Evolutionary conservation across 176 grass and related monocot species (phyloP), one percentile per base, ranked within the genome.

Genomic region (Eleusine indica): DNA sequence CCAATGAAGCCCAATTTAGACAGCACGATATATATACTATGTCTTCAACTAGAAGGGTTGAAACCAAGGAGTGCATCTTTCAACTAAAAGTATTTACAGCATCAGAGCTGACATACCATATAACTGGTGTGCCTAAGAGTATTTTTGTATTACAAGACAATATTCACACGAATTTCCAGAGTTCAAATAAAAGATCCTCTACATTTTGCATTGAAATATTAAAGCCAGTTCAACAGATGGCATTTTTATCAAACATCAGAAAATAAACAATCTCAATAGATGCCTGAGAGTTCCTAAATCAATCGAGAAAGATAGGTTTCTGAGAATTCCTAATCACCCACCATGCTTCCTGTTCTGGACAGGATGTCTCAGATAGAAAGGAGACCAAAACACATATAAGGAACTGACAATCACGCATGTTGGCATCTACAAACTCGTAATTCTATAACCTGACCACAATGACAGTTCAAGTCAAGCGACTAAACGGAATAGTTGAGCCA

Each of bases 211-310:
- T 66, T 77, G 46, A 47, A 49, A 73, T 21, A 77, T 48, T 66
- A 29, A 28, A 73, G 35, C 42, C 40, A 76, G 5, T 47, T 48
- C 35, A 70, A 71, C 0, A 5, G 35, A 70, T 70, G 60, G 53
- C 9, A 38, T 57, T 82, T 71, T 5, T 44, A 38, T 19, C 65
- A 81, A 81, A 22, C 4, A 77, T 46, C 1, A 47, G 53, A 81
- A 22, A 22, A 70, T 48, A 9, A 7, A 37, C 6, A 29, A 74
- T 71, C 47, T 48, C 15, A 1, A 65, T 7, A 69, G 48, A 81
- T 29, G 57, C 25, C 65, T 14, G 22, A 19, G 56, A 29, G 37
- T 28, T 47, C 40, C 68, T 73, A 78, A 51, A 57, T 82, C 46
- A 80, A 22, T 17, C 42, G 49, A 65, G 44, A 68, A 39, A 58